Percentiles rank a stretch among this genome's conserved stretches.
These are phyloP conservation scores for Amaranthus palmeri DNA, from an alignment of 148 eudicot genomes.

Conservation along the genomic window DNA sequence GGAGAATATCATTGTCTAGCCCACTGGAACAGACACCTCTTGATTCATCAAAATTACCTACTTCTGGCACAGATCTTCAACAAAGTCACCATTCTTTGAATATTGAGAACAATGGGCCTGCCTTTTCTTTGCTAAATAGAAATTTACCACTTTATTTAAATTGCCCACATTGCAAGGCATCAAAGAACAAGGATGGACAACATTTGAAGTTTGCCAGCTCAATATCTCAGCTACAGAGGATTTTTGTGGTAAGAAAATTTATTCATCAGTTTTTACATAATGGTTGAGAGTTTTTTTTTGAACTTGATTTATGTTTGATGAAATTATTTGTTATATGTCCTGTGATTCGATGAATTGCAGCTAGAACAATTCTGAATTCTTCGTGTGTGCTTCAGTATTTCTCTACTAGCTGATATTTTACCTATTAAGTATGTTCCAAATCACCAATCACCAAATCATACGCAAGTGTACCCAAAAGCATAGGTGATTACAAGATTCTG, in stretches of 20 bases:
- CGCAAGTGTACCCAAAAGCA: no score
- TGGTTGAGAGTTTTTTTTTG: not conserved
- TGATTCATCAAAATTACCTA: slow-evolving; percentile 28
- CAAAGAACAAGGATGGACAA: slow-evolving; percentile 49
- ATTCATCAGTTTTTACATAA: not conserved
- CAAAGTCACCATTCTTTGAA: slow-evolving; percentile 31
- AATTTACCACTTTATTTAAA: slow-evolving; percentile 72
- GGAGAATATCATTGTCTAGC: slow-evolving; percentile 22
- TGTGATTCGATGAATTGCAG: not conserved
- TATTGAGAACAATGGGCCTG: slow-evolving; percentile 61
- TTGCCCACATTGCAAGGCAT: slow-evolving; percentile 70
- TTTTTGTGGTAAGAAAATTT: slow-evolving; percentile 68
- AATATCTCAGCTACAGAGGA: slow-evolving; percentile 88
- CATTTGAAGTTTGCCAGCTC: slow-evolving; percentile 67
- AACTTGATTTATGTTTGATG: slow-evolving; percentile 7
- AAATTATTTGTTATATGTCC: not conserved
- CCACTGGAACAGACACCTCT: slow-evolving; percentile 29
- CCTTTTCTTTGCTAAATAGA: slow-evolving; percentile 58
- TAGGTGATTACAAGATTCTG: no score
- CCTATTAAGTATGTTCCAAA: not conserved
- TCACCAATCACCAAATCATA: no score
- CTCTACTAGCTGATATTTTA: slow-evolving; percentile 1
- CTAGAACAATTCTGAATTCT: not conserved
- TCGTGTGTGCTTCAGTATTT: not conserved
- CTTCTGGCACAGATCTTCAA: slow-evolving; percentile 38